A percentile compares a stretch with the other conserved stretches of the same genome.
Conservation (phyloP, 192 early-diverging fungal species). For the Mortierella antarctica region DNA sequence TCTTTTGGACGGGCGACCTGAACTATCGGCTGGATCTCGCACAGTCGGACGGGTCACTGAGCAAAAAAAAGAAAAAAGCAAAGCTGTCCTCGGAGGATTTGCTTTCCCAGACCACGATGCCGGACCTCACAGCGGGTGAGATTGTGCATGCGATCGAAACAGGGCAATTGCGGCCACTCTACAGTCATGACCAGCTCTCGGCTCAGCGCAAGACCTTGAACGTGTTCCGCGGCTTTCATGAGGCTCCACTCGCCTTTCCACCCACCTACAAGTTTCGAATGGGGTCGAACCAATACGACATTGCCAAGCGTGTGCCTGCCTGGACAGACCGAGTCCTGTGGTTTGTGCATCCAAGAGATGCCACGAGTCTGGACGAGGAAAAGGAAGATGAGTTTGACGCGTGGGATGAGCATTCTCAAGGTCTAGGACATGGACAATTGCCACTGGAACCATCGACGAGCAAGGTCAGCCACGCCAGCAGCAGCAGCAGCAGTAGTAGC, state of each 20-base stretch:
- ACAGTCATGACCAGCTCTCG: constrained; percentile 51
- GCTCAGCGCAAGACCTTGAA: constrained; percentile 47
- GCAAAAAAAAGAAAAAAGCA: constrained; percentile 32
- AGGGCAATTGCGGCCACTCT: constrained; percentile 32
- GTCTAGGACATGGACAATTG: constrained; percentile 17
- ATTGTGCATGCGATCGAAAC: constrained; percentile 38
- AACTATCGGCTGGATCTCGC: constrained; percentile 52
- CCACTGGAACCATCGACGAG: constrained; percentile 17
- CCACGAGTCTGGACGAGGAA: constrained; percentile 16
- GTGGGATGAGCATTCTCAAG: constrained; percentile 46
- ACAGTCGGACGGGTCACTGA: constrained; percentile 28
- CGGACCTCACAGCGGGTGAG: constrained; percentile 33
- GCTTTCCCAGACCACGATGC: constrained; percentile 29
- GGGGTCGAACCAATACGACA: constrained; percentile 39
- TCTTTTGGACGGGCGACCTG: constrained; percentile 52
- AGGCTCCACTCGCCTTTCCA: constrained; percentile 46
- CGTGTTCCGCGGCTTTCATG: constrained; percentile 38
- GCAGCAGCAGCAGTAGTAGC: too few relatives aligned
- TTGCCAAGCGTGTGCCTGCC: constrained; percentile 38
- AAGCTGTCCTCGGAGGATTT: constrained; percentile 15
- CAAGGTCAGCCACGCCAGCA: not conserved
- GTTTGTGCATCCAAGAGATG: constrained; percentile 38
- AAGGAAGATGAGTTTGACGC: constrained; percentile 46
- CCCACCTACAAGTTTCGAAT: constrained; percentile 54
- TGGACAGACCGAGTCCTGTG: constrained; percentile 54